Evolutionary conservation across 2,329 filamentous ascomycete species (phyloP), one percentile per base, ranked within the genome.

Genomic region (Trichophyton simii): DNA sequence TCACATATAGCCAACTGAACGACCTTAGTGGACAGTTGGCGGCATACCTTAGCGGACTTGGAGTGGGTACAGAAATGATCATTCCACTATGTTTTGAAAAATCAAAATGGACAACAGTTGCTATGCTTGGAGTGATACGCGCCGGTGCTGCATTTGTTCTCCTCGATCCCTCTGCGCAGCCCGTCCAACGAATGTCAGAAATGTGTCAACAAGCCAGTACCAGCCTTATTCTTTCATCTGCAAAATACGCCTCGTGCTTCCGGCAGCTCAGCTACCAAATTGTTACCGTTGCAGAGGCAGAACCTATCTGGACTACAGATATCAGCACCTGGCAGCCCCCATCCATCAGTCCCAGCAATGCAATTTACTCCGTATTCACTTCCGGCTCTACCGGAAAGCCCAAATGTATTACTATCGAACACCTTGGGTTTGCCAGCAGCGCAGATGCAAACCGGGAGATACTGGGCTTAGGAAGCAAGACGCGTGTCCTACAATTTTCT

Each of bases 401-500:
- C 3, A 67, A 67, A 46, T 63, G 63, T 8, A 59, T 63, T 15
- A 58, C 64, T 22, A 63, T 64, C 34, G 60, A 64, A 28, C 66
- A 66, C 60, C 15, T 54, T 46, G 79, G 78, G 61, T 79, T 77
- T 62, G 76, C 76, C 34, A 78, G 76, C 54, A 77, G 78, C 38
- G 76, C 77, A 5, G 64, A 77, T n/a, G 76, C 78, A 1, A 72
- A 78, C 44, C 75, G 73, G 1, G 68, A 75, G 2, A 72, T 73
- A 3, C 74, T 80, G 25, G 74, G 77, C n/a, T 79, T 79, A 66
- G 71, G 70, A 6, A 75, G 71, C 15, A 58, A 41, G 18, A 46
- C 57, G 15, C 58, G 61, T 3, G 57, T 95, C 70, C 80, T 95
- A 0, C 90, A 95, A 69, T 95, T 95, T 71, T 89, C 90, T 2